Evolutionary conservation across 2,329 filamentous ascomycete species (phyloP), one percentile per base, ranked within the genome.

Genomic region (Clonostachys byssicola): DNA sequence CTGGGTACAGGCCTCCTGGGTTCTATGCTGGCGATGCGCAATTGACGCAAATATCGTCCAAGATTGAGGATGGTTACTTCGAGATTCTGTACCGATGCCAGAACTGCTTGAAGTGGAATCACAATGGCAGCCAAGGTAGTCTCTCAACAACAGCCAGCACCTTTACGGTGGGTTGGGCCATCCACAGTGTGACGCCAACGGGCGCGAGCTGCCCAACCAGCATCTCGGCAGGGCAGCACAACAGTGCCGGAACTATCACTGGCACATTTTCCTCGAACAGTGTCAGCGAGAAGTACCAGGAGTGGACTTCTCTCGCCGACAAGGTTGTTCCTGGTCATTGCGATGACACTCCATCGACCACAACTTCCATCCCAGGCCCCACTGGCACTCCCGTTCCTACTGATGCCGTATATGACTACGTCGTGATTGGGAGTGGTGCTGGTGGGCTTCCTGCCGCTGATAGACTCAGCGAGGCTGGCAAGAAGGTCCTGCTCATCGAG

Each of bases 41-140:
- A 34, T 60, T 88, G 20, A 83, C 78, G 0, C 75, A 82, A 52
- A 77, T 87, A 51, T 79, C 76, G 13, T 75, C 77, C 14, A 73
- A 67, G 33, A 68, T 86, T 47, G 84, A 77, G 54, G 69, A 71
- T 14, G 80, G 77, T 30, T 68, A 77, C 53, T 88, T 79, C 61
- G 77, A 77, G 42, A 59, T 86, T 42, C 74, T 86, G n/a, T 88
- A 85, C 66, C 74, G 80, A 42, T 88, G 85, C 63, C 63, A 82
- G 53, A 71, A 73, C 53, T 83, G 79, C 59, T 66, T 80, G 18
- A 56, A 67, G 2, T 83, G 78, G 74, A 64, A 76, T 53, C 69
- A 80, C 38, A 67, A 72, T 30, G 74, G 73, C 5, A 64, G 66
- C 38, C 64, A 62, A 2, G 68, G 68, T 1, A 67, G 64, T 4